These are phyloP conservation scores for Claviceps arundinis DNA, from an alignment of 2,329 filamentous ascomycete species.

Conservation along the genomic window DNA sequence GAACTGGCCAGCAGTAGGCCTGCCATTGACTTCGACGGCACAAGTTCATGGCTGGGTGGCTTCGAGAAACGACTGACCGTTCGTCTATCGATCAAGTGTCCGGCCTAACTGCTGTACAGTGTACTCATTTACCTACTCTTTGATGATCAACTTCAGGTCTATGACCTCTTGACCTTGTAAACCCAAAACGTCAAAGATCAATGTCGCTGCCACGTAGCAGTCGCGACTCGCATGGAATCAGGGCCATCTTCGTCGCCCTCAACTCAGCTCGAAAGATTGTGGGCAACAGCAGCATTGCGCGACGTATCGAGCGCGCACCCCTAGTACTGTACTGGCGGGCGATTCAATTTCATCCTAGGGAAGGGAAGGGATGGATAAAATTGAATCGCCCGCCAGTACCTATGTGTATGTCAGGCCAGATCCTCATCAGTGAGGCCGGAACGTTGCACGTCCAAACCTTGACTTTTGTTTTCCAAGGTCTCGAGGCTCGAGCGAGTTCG, in stretches of 20 bases:
- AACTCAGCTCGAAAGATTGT: conserved; percentile 8
- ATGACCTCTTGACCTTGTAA: conserved; percentile 68
- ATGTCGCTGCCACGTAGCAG: conserved; percentile 54
- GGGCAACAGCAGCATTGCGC: conserved; percentile 24
- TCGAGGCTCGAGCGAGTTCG: too few relatives aligned
- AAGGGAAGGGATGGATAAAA: too few relatives aligned
- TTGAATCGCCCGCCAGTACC: too few relatives aligned
- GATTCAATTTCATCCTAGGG: too few relatives aligned
- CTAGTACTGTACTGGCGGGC: too few relatives aligned
- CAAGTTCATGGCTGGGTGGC: conserved; percentile 60
- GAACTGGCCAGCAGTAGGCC: conserved; percentile 78
- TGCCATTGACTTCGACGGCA: conserved; percentile 73
- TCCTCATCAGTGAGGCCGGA: too few relatives aligned
- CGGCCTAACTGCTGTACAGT: conserved; percentile 39
- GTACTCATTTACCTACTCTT: conserved; percentile 53
- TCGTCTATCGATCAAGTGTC: conserved; percentile 58
- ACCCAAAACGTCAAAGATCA: conserved; percentile 78
- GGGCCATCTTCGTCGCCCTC: conserved; percentile 22
- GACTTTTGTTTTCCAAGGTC: too few relatives aligned
- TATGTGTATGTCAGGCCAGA: too few relatives aligned
- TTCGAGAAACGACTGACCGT: conserved; percentile 68
- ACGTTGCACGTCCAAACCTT: too few relatives aligned
- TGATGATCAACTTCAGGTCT: conserved; percentile 58
- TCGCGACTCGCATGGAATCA: conserved; percentile 17
- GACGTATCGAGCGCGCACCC: conserved; percentile 30